Base-by-base conservation (phyloP, 2,329 filamentous ascomycete species). In the Aspergillus sp. region DNA sequence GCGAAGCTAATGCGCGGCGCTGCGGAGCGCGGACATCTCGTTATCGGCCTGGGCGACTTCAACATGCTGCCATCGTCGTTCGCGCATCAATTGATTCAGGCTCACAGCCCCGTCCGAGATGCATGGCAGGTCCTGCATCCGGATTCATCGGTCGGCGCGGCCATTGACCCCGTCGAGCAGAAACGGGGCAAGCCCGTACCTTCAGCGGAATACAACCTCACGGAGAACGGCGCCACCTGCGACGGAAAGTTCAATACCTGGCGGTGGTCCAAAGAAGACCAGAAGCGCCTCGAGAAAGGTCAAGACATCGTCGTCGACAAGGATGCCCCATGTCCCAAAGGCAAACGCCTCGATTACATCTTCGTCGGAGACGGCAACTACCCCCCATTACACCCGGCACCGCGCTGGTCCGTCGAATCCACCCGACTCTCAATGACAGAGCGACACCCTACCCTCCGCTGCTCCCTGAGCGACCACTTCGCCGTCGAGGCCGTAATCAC, bases 401-500 rank as follows among this genome's bases (percentile, higher is more conserved):
- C 61, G 70, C 76, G 77, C 59, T 97, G 93, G 92, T 80, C 85
- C 12, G 87, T 97, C 60, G 83, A 87, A 61, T 82, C 84, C 7
- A 89, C 86, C 3, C 84, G 86, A 53, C 90, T 99, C 1, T 89
- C 89, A 61, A 92, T 97, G 87, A 89, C 87, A 19, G 85, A 89
- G 72, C 88, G 91, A 9, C 93, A 97, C 75, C 91, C 92, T 0
- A 86, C 85, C 1, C 82, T 97, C 1, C 84, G 87, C 63, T 97
- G 92, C 78, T 96, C 92, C 1, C 82, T 98, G 25, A 97, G 92
- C 68, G 94, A 99, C 72, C 95, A 98, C 75, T 98, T 97, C 75
- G 92, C 91, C 21, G 90, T 98, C 56, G 90, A 94, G 73, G 88
- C 91, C 5, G 92, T 91, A 0, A 82, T 98, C 9, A 77, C 79